phyloP scores from a whole-genome alignment of 164 flowering plant species.

The Tetrastigma voinierianum region DNA sequence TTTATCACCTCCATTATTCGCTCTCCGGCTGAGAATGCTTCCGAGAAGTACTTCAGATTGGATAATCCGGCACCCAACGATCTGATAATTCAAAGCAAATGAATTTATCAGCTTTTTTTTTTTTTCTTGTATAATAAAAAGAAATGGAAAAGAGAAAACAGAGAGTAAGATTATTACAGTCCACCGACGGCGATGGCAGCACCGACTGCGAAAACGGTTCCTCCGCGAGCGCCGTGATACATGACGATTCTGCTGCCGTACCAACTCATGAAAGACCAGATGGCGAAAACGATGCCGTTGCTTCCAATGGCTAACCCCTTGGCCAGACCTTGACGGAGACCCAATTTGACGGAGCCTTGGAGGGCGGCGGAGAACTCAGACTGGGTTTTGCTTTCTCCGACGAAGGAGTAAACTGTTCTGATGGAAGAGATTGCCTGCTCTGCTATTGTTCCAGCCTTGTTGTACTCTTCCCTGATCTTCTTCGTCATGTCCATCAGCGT shows the following conservation, averaged over 20 bases:
- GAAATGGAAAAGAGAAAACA: neutral
- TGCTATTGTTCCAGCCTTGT: constrained; percentile 57
- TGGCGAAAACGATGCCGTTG: constrained; percentile 63
- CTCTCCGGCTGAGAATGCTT: constrained; percentile 69
- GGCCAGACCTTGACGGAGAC: constrained; percentile 68
- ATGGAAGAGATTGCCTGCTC: constrained; percentile 83
- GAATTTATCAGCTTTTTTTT: no score
- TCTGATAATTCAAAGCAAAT: constrained; percentile 26
- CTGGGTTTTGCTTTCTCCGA: constrained; percentile 63
- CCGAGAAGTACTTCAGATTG: constrained; percentile 71
- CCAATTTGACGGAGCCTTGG: constrained; percentile 61
- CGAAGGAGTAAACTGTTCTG: constrained; percentile 86
- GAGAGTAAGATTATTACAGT: constrained; percentile 40
- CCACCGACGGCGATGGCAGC: constrained; percentile 72
- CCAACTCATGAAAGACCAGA: constrained; percentile 79
- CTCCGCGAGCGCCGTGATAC: constrained; percentile 70
- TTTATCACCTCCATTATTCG: constrained; percentile 65
- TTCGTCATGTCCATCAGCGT: constrained; percentile 58
- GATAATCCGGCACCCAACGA: constrained; percentile 70
- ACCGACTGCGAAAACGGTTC: constrained; percentile 77
- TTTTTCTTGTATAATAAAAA: neutral
- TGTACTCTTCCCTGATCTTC: constrained; percentile 65
- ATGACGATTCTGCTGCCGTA: constrained; percentile 79
- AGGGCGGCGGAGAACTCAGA: constrained; percentile 58
- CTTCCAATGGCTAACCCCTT: constrained; percentile 91